A percentile compares a stretch with the other conserved stretches of the same genome.
phyloP scores from a whole-genome alignment of 495 filamentous ascomycete species.

The Viridothelium virens region DNA sequence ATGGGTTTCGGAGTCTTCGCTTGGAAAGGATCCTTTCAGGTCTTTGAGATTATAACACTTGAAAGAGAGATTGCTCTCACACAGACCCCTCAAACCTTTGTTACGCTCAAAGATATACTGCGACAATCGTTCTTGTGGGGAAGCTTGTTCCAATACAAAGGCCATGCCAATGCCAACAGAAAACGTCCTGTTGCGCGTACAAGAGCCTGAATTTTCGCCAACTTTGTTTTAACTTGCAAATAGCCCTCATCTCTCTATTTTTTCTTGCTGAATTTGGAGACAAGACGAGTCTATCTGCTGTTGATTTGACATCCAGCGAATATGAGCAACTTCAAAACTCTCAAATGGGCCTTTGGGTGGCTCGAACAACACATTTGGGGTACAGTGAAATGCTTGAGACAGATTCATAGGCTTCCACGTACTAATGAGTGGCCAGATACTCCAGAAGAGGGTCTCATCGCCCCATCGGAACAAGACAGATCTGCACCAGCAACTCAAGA shows the following conservation, averaged over 20 bases:
- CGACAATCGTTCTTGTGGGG: too few species aligned
- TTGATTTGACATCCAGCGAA: slow-evolving; percentile 1
- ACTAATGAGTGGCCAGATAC: neutral
- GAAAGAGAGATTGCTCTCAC: too few species aligned
- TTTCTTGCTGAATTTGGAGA: neutral
- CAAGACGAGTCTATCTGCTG: neutral
- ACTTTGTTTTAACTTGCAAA: too few species aligned
- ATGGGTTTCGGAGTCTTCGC: neutral
- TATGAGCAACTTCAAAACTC: neutral
- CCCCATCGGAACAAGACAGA: neutral
- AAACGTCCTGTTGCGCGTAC: too few species aligned
- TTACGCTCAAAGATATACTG: too few species aligned
- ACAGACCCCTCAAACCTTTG: too few species aligned
- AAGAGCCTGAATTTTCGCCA: too few species aligned
- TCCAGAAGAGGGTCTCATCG: neutral
- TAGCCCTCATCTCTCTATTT: too few species aligned
- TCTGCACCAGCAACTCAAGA: neutral
- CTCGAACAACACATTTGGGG: neutral
- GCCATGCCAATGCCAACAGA: too few species aligned
- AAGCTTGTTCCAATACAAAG: too few species aligned
- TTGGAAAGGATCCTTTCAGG: neutral
- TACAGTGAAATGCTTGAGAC: neutral
- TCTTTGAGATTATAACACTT: neutral
- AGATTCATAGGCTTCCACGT: neutral
- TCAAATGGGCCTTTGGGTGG: neutral